These are phyloP conservation scores for Trametes villosa DNA, from an alignment of 768 basidiomycete genomes.

Conservation along the genomic window DNA sequence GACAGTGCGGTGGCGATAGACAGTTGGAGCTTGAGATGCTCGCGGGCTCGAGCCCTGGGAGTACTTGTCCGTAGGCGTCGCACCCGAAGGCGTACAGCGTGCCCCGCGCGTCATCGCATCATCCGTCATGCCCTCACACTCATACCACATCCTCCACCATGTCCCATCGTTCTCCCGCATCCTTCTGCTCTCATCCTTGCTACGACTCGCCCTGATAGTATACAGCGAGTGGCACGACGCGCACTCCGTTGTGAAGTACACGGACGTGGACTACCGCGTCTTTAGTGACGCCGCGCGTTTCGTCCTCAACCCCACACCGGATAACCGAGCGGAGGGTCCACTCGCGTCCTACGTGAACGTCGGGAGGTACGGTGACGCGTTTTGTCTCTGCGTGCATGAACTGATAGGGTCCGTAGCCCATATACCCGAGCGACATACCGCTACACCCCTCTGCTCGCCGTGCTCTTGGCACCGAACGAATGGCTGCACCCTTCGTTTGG, in stretches of 20 bases:
- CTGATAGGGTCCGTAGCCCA: conserved; percentile 60
- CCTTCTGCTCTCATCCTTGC: conserved; percentile 53
- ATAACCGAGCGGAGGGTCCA: conserved; percentile 66
- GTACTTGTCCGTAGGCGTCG: no score
- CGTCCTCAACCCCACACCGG: conserved; percentile 44
- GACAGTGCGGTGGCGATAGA: no score
- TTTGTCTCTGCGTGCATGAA: not conserved
- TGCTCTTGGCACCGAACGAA: conserved; percentile 80
- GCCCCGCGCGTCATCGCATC: no score
- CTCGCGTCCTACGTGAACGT: conserved; percentile 48
- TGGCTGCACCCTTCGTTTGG: conserved; percentile 86
- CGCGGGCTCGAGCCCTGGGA: no score
- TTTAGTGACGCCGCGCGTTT: conserved; percentile 91
- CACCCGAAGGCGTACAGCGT: no score
- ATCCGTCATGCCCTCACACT: conserved; percentile 18
- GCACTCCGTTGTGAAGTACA: conserved; percentile 86
- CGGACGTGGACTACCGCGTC: conserved; percentile 97
- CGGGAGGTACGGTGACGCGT: conserved; percentile 70
- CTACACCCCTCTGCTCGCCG: conserved; percentile 91
- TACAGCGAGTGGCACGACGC: conserved; percentile 94
- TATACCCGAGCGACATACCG: conserved; percentile 93
- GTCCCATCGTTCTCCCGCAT: conserved; percentile 53
- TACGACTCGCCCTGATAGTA: conserved; percentile 72
- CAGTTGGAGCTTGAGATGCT: no score
- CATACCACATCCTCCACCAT: conserved; percentile 17